phyloP scores from a whole-genome alignment of 2,329 filamentous ascomycete species.

The Curvularia eragrostidis region DNA sequence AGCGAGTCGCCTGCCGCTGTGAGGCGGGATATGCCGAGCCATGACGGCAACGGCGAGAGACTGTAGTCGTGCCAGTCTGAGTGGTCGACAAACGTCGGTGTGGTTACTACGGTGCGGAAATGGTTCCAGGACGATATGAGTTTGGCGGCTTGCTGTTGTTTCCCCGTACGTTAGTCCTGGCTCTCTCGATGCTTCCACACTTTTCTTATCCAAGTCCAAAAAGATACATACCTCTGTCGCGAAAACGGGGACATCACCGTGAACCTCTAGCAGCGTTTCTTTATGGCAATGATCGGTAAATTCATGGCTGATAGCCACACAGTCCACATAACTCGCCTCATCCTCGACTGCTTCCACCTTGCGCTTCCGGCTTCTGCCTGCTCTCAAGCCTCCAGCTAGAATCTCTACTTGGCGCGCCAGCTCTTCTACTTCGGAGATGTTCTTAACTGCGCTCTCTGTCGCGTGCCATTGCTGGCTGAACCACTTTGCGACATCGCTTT shows the following conservation, averaged over 20 bases:
- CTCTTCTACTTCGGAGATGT: conserved; percentile 62
- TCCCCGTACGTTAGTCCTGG: background rate
- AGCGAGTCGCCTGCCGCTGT: conserved; percentile 62
- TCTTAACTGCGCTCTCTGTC: conserved; percentile 60
- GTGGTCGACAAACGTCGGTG: conserved; percentile 53
- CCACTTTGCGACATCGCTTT: conserved; percentile 69
- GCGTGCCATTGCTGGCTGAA: conserved; percentile 71
- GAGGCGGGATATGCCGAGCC: conserved; percentile 67
- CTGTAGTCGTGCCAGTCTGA: conserved; percentile 57
- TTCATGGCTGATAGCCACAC: conserved; percentile 67
- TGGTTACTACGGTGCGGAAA: conserved; percentile 63
- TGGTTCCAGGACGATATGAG: conserved; percentile 65
- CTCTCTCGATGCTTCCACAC: background rate
- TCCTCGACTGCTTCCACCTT: conserved; percentile 25
- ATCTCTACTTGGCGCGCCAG: conserved; percentile 60
- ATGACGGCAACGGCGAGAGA: conserved; percentile 60
- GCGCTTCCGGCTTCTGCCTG: conserved; percentile 19
- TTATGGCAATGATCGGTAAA: conserved; percentile 74
- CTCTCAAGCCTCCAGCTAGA: conserved; percentile 40
- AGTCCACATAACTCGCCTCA: conserved; percentile 59
- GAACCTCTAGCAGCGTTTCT: conserved; percentile 64
- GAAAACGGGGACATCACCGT: conserved; percentile 63
- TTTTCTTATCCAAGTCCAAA: background rate
- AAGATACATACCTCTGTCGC: conserved; percentile 56
- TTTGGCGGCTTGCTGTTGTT: conserved; percentile 58